phyloP scores from a whole-genome alignment of 1,284 basidiomycete genomes.

The Puccinia coronata region DNA sequence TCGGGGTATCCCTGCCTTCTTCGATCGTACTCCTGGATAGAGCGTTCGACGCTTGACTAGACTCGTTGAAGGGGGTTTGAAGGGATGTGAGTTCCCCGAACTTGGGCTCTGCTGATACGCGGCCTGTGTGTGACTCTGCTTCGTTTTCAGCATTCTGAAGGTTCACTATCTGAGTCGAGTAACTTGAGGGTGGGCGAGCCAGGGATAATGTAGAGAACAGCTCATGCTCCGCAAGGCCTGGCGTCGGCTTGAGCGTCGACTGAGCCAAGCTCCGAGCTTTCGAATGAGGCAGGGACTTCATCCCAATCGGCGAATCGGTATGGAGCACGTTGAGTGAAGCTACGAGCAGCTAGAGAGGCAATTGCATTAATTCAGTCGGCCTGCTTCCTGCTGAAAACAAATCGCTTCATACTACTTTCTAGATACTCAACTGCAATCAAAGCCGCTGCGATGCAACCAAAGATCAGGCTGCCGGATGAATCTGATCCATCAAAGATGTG shows the following conservation, averaged over 20 bases:
- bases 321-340: conserved; percentile 23
- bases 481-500: neutral
- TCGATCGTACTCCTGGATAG: neutral
- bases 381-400: neutral
- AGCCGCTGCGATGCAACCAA: neutral
- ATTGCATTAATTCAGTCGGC: neutral
- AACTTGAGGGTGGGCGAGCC: neutral
- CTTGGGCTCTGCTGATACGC: neutral
- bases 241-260: conserved; percentile 19
- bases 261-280: conserved; percentile 13
- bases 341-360: conserved; percentile 20
- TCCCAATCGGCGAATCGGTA: conserved; percentile 33
- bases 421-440: conserved; percentile 20
- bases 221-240: conserved; percentile 15
- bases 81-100: conserved; percentile 19
- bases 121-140: neutral
- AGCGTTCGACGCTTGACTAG: neutral
- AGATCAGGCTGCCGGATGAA: conserved; percentile 12
- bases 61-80: conserved; percentile 3
- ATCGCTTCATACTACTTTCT: neutral
- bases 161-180: neutral
- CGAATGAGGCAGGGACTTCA: conserved; percentile 1
- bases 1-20: neutral
- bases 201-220: conserved; percentile 31
- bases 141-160: neutral